phyloP scores from a whole-genome alignment of 2,329 filamentous ascomycete genomes.

The Diaporthe citrichinensis region DNA sequence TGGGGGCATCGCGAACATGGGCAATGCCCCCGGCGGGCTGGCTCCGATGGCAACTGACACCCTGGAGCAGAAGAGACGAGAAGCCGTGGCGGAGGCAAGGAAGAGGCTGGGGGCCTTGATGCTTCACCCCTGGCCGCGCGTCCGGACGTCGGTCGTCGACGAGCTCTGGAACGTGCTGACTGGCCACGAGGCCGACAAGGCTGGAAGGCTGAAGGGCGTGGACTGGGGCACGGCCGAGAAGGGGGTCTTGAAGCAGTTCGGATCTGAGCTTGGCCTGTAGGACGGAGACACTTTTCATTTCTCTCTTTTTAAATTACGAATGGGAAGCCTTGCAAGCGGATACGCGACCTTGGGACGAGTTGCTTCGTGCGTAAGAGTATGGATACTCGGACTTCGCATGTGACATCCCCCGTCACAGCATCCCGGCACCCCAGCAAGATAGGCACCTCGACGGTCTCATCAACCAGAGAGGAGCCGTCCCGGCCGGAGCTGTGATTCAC shows the following conservation, averaged over 20 bases:
- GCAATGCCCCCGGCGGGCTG: constrained; percentile 25
- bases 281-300: too few species aligned
- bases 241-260: constrained; percentile 57
- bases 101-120: constrained; percentile 81
- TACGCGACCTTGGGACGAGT: neutral
- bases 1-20: constrained; percentile 70
- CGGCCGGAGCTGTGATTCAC: neutral
- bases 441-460: neutral
- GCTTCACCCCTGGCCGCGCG: constrained; percentile 84
- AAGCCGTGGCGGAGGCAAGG: constrained; percentile 67
- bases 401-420: neutral
- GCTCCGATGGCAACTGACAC: constrained; percentile 43
- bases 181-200: constrained; percentile 48
- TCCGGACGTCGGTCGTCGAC: constrained; percentile 73
- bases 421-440: neutral
- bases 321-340: neutral
- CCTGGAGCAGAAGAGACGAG: constrained; percentile 52
- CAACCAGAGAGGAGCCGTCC: neutral
- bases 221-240: constrained; percentile 72
- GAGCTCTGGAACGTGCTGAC: constrained; percentile 67
- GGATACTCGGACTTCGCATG: neutral
- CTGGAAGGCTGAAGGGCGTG: constrained; percentile 61
- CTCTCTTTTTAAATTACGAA: too few species aligned
- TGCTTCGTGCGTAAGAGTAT: neutral
- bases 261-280: constrained; percentile 58